Percentiles rank a stretch among this genome's conserved stretches.
Conservation (phyloP, 495 filamentous ascomycete species). For the Apiosordaria backusii region DNA sequence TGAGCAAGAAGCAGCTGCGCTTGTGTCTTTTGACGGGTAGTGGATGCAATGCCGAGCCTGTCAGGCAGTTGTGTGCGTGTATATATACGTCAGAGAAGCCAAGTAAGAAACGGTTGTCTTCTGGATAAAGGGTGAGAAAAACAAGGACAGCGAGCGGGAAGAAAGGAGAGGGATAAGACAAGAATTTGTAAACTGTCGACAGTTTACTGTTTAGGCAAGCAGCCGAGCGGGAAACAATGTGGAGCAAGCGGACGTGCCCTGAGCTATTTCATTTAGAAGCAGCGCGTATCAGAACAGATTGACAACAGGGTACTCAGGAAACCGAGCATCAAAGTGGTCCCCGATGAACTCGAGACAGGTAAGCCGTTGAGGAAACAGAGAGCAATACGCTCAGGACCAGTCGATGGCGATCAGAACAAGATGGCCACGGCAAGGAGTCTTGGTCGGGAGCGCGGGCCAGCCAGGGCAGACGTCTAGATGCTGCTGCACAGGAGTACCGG, state of each 20-base stretch:
- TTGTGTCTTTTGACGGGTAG: neutral
- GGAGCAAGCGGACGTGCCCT: slow-evolving; percentile 30
- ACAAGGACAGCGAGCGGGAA: slow-evolving; percentile 8
- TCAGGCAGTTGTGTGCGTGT: neutral
- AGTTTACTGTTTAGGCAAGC: slow-evolving; percentile 30
- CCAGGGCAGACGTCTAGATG: slow-evolving; percentile 13
- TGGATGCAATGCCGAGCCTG: neutral
- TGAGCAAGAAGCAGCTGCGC: neutral
- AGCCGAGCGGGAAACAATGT: slow-evolving; percentile 33
- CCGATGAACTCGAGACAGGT: slow-evolving; percentile 18
- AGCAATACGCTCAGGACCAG: slow-evolving; percentile 17
- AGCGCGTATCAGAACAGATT: slow-evolving; percentile 42
- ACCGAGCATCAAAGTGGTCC: slow-evolving; percentile 20
- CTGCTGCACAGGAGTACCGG: slow-evolving; percentile 11
- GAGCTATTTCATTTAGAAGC: slow-evolving; percentile 37
- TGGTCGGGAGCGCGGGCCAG: slow-evolving; percentile 11
- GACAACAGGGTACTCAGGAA: slow-evolving; percentile 31
- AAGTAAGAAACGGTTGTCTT: neutral
- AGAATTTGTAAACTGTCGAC: slow-evolving; percentile 29
- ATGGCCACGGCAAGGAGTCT: slow-evolving; percentile 9
- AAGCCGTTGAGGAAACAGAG: slow-evolving; percentile 18
- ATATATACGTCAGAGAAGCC: slow-evolving; percentile 8
- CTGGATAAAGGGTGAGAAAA: slow-evolving; percentile 5
- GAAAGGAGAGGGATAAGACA: slow-evolving; percentile 18
- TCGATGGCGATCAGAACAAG: slow-evolving; percentile 14